Conservation (phyloP, 1,139 yeast genomes). For the Yamadazyma dushanensis region DNA sequence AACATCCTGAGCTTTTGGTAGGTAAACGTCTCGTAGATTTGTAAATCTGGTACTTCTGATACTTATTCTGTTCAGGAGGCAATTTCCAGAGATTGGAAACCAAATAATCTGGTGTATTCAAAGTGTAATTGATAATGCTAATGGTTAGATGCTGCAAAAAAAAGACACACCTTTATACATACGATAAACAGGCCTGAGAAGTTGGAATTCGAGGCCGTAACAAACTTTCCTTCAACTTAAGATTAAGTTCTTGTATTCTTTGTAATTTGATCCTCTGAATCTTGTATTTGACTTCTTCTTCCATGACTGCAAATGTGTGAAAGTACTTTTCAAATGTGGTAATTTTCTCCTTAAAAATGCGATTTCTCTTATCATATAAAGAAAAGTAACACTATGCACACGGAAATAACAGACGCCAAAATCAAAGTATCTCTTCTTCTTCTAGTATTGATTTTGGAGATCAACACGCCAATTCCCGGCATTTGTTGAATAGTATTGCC, state of each 20-base stretch:
- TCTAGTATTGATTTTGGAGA: slow-evolving; percentile 81
- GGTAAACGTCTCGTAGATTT: slow-evolving; percentile 13
- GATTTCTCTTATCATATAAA: slow-evolving; percentile 30
- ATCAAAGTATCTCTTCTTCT: slow-evolving; percentile 86
- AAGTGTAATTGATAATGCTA: slow-evolving; percentile 43
- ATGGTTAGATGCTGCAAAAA: not conserved
- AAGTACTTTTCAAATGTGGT: too few species aligned
- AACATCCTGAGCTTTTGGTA: slow-evolving; percentile 35
- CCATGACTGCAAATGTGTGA: slow-evolving; percentile 14
- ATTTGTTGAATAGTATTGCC: slow-evolving; percentile 61
- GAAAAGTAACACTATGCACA: slow-evolving; percentile 70
- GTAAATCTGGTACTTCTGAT: slow-evolving; percentile 28
- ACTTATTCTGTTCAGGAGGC: slow-evolving; percentile 47
- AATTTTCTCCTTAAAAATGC: slow-evolving; percentile 6
- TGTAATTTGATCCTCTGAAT: slow-evolving; percentile 54
- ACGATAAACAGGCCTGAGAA: slow-evolving; percentile 59
- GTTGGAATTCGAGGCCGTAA: slow-evolving; percentile 64
- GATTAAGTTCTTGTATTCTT: slow-evolving; percentile 62
- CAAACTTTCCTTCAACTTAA: slow-evolving; percentile 53
- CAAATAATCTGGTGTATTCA: slow-evolving; percentile 52
- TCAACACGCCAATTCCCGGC: slow-evolving; percentile 80
- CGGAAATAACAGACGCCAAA: slow-evolving; percentile 70
- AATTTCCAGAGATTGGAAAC: slow-evolving; percentile 54
- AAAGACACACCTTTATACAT: too few species aligned
- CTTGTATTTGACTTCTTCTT: slow-evolving; percentile 26